A percentile compares a stretch with the other conserved stretches of the same genome.
These are phyloP conservation scores for Pleurotus cornucopiae DNA, from an alignment of 768 basidiomycete species.

Conservation along the genomic window DNA sequence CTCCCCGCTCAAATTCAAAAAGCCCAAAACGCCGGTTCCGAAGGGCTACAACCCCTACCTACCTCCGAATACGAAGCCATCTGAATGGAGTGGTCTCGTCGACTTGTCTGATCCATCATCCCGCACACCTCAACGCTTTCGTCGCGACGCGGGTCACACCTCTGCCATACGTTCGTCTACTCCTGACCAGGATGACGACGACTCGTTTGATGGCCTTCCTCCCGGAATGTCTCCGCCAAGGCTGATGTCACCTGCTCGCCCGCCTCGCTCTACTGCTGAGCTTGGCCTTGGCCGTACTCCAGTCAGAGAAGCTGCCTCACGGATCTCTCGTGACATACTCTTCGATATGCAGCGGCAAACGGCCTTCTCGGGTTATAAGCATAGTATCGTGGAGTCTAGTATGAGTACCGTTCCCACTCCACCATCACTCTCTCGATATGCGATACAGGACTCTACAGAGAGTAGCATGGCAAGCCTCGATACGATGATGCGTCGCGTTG, in stretches of 20 bases:
- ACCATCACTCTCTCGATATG: slow-evolving; percentile 69
- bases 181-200: slow-evolving; percentile 35
- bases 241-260: slow-evolving; percentile 53
- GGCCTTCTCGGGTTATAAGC: slow-evolving; percentile 17
- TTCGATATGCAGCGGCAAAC: slow-evolving; percentile 43
- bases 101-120: slow-evolving; percentile 60
- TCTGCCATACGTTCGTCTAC: slow-evolving; percentile 11
- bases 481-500: slow-evolving; percentile 65
- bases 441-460: slow-evolving; percentile 33
- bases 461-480: slow-evolving; percentile 53
- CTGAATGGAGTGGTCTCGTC: slow-evolving; percentile 70
- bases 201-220: slow-evolving; percentile 50
- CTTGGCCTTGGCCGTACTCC: slow-evolving; percentile 63
- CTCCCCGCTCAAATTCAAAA: slow-evolving; percentile 51
- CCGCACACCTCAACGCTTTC: slow-evolving; percentile 37
- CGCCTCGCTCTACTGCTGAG: slow-evolving; percentile 43
- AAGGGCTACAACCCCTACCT: slow-evolving; percentile 61
- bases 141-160: slow-evolving; percentile 17
- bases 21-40: slow-evolving; percentile 51
- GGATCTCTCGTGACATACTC: slow-evolving; percentile 64
- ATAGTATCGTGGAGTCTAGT: slow-evolving; percentile 46
- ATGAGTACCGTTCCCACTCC: slow-evolving; percentile 68
- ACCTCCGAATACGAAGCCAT: slow-evolving; percentile 41
- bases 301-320: slow-evolving; percentile 62
- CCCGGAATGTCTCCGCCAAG: slow-evolving; percentile 56